Evolutionary conservation across 768 basidiomycete species (phyloP).

Genomic region (Antrodiella citrinella): DNA sequence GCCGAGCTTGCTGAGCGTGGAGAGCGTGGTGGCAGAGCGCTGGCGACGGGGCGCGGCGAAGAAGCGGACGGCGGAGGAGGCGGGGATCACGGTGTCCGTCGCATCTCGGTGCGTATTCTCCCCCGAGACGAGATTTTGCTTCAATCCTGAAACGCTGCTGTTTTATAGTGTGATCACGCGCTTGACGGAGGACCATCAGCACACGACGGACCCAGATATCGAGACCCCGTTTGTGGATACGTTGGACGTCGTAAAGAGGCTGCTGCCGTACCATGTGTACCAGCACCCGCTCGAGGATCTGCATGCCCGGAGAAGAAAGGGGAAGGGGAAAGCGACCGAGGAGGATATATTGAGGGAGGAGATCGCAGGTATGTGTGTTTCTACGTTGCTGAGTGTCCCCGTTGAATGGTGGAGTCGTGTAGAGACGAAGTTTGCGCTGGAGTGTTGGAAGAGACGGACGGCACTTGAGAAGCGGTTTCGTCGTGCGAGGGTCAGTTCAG

Average conservation of each 20-base stretch:
- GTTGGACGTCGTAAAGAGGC: slow-evolving; percentile 56
- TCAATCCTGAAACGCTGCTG: background rate
- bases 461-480: slow-evolving; percentile 52
- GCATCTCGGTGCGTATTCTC: slow-evolving; percentile 40
- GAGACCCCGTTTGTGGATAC: slow-evolving; percentile 61
- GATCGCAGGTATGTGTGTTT: slow-evolving; percentile 38
- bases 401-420: slow-evolving; percentile 6
- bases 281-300: slow-evolving; percentile 69
- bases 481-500: slow-evolving; percentile 42
- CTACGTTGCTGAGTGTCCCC: slow-evolving; percentile 4
- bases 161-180: slow-evolving; percentile 42
- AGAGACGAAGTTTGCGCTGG: slow-evolving; percentile 69
- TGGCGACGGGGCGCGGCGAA: slow-evolving; percentile 17
- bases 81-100: slow-evolving; percentile 36
- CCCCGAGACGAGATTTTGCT: background rate
- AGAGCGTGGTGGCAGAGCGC: slow-evolving; percentile 13
- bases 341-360: slow-evolving; percentile 36
- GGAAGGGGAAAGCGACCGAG: slow-evolving; percentile 52
- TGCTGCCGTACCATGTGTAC: slow-evolving; percentile 76
- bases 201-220: slow-evolving; percentile 54
- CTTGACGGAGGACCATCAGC: slow-evolving; percentile 55
- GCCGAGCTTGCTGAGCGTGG: slow-evolving; percentile 9
- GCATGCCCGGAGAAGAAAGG: slow-evolving; percentile 34
- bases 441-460: slow-evolving; percentile 52
- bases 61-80: slow-evolving; percentile 43